These are phyloP conservation scores for Lichenothelia convexa DNA, from an alignment of 495 filamentous ascomycete genomes.

Conservation along the genomic window DNA sequence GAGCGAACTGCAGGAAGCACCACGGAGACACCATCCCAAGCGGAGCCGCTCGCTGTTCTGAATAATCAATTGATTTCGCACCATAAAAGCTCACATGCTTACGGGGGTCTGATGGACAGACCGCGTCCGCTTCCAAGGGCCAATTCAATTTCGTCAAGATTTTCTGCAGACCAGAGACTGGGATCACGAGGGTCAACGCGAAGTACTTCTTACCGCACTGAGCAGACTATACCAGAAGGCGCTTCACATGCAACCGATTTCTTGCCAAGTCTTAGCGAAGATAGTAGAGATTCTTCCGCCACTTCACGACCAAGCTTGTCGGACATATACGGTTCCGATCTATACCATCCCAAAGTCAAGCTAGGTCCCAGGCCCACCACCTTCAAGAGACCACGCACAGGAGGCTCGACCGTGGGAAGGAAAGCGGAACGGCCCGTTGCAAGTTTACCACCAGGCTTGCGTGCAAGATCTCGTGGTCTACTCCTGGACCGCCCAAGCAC, in stretches of 20 bases:
- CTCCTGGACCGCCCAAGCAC: constrained; percentile 3
- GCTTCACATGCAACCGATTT: background rate
- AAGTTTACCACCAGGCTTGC: constrained; percentile 1
- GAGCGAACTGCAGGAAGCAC: background rate
- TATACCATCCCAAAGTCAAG: constrained; percentile 56
- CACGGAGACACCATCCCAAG: background rate
- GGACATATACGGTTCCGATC: constrained; percentile 42
- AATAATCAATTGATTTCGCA: background rate
- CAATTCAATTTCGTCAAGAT: background rate
- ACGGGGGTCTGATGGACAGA: too few species aligned
- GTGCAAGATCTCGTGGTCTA: too few species aligned
- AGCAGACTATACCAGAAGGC: background rate
- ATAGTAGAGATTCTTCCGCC: constrained; percentile 33
- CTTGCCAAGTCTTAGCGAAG: background rate
- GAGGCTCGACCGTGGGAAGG: too few species aligned
- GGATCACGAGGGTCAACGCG: background rate
- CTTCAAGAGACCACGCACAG: too few species aligned
- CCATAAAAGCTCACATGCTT: too few species aligned
- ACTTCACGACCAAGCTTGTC: constrained; percentile 40
- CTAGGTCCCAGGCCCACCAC: constrained; percentile 68
- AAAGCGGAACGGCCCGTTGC: background rate
- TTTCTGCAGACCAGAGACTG: background rate
- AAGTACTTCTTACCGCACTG: background rate
- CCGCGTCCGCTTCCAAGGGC: too few species aligned
- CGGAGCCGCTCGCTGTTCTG: background rate